Evolutionary conservation across 2,329 filamentous ascomycete species (phyloP).

Genomic region (Niveomyces coronatus): DNA sequence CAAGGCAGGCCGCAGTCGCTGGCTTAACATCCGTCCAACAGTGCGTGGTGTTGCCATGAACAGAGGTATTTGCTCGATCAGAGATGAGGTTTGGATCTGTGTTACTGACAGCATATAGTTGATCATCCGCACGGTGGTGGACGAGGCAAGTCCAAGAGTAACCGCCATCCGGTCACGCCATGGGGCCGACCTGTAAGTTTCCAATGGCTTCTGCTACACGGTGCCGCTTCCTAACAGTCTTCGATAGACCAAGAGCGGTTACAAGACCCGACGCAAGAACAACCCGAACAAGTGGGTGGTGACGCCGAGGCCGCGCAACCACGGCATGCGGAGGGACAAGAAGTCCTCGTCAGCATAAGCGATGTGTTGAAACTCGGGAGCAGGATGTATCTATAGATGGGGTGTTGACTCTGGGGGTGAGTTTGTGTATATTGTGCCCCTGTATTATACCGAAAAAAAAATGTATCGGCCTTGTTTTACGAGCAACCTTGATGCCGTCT

Average conservation of each 20-base stretch:
- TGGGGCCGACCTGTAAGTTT: constrained; percentile 86
- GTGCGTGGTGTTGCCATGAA: constrained; percentile 99
- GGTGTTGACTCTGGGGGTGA: constrained; percentile 8
- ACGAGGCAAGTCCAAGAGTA: constrained; percentile 98
- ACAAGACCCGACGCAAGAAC: constrained; percentile 81
- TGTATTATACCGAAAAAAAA: too few species aligned
- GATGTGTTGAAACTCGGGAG: background rate
- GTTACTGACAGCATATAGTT: constrained; percentile 32
- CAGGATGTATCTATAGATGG: constrained; percentile 6
- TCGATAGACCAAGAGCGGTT: constrained; percentile 64
- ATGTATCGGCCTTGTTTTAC: too few species aligned
- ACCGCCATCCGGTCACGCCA: constrained; percentile 85
- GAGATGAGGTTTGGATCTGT: background rate
- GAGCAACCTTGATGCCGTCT: too few species aligned
- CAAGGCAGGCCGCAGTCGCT: constrained; percentile 87
- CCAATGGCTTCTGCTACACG: background rate
- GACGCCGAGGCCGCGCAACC: constrained; percentile 71
- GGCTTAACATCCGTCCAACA: constrained; percentile 88
- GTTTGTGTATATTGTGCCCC: too few species aligned
- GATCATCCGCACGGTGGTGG: constrained; percentile 99
- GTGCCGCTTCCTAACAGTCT: constrained; percentile 18
- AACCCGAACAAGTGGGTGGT: constrained; percentile 92
- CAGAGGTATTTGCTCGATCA: constrained; percentile 52
- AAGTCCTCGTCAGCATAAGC: constrained; percentile 15
- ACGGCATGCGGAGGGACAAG: constrained; percentile 76